Evolutionary conservation across 257 asterid genomes (phyloP), one percentile per base, ranked within the genome.

Genomic region (Solanum raphanifolium): DNA sequence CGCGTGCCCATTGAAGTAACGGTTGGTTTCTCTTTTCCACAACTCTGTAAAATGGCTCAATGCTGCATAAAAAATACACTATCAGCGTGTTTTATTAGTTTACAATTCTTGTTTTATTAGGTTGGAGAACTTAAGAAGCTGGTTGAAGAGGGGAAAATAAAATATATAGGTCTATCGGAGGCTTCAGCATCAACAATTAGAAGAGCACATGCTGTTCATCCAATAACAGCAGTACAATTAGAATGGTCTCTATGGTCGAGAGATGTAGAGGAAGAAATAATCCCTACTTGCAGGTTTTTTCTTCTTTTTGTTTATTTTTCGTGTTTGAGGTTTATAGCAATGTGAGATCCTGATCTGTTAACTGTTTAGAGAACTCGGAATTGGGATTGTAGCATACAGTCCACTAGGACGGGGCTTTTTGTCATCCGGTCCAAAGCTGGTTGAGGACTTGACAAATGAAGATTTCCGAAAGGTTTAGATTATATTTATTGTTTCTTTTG

Each of bases 211-310:
- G 94, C 94, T 41, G 91, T 95, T 83, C 98, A 95, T 90, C 97
- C 97, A 1, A 35, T 95, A 89, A 92, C 94, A 66, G 96, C 97
- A 1, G 90, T 94, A 65, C 98, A 95, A 91, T 90, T 89, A 8
- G 98, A 95, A 83, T 95, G 98, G 98, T 95, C 98, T 3, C 88
- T 94, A 87, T 94, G 96, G 96, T 83, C 96, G 29, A 92, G 97
- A 88, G 98, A 94, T 86, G 89, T 91, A 71, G 98, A 94, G 87
- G 92, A 90, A 10, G 98, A 92, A 87, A 87, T 93, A 69, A 88
- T 95, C 81, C 96, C 96, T 55, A 89, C 95, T 9, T 95, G 97
- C 96, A 90, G 96, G 97, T 91, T 25, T 52, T 27, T 7, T 68
- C 9, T 32, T 85, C 68, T 9, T 84, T 41, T 9, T n/a, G 7